Conservation (phyloP, 1,284 basidiomycete genomes). For the Naganishia liquefaciens region DNA sequence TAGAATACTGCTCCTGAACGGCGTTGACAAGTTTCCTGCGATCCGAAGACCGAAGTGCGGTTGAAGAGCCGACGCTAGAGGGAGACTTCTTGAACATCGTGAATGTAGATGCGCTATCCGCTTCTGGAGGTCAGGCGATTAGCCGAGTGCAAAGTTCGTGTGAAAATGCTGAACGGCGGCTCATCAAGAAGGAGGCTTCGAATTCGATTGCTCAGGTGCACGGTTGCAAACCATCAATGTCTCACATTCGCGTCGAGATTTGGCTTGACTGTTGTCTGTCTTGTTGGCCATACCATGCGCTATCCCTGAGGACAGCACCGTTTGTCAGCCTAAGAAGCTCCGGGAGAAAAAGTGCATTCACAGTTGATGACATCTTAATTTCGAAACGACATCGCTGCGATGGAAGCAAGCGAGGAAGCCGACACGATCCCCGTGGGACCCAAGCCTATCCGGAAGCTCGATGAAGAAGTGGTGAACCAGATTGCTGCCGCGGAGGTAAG, state of each 20-base stretch:
- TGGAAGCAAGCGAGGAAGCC: conserved; percentile 1
- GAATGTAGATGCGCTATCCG: not conserved
- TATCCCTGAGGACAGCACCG: not conserved
- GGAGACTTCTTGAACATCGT: conserved; percentile 54
- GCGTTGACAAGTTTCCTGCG: conserved; percentile 45
- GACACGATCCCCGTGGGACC: conserved; percentile 35
- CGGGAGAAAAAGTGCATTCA: too few species aligned
- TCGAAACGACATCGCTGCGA: not conserved
- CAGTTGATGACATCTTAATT: not conserved
- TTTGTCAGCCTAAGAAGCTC: too few species aligned
- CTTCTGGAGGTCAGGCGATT: too few species aligned
- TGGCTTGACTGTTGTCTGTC: too few species aligned
- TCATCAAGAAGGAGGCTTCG: not conserved
- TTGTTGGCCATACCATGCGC: not conserved
- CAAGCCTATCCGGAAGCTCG: conserved; percentile 54
- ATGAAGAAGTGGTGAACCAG: conserved; percentile 61
- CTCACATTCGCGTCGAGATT: too few species aligned
- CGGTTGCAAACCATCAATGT: too few species aligned
- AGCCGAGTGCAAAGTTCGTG: too few species aligned
- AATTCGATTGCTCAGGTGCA: too few species aligned
- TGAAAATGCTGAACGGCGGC: not conserved
- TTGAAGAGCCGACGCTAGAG: conserved; percentile 50
- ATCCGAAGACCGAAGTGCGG: conserved; percentile 51
- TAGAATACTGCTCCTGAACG: conserved; percentile 45
- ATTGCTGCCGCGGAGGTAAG: conserved; percentile 64